These are phyloP conservation scores for Ceratocystis diversiconidia DNA, from an alignment of 2,329 filamentous ascomycete species.

Conservation along the genomic window DNA sequence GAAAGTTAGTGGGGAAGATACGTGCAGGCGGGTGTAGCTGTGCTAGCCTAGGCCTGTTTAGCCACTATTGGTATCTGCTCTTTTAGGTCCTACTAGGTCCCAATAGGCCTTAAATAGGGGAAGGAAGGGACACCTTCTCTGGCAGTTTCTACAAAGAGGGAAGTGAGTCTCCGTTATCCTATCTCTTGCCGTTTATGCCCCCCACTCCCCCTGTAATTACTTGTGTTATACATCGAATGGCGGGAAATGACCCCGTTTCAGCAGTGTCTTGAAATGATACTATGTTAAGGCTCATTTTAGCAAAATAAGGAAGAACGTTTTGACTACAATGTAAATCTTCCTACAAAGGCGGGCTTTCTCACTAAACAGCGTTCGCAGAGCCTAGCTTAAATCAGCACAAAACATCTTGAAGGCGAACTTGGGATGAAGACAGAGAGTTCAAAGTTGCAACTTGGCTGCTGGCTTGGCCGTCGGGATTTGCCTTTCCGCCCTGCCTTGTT, in stretches of 20 bases:
- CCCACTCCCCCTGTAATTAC: not conserved
- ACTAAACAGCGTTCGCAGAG: not conserved
- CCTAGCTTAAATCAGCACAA: not conserved
- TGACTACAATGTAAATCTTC: not conserved
- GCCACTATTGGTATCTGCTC: not conserved
- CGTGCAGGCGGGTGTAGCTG: too few species aligned
- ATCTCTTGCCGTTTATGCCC: too few species aligned
- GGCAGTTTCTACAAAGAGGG: not conserved
- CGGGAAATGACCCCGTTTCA: conserved; percentile 4
- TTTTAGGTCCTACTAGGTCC: not conserved
- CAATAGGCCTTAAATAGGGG: not conserved
- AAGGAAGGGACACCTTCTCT: not conserved
- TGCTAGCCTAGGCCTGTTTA: not conserved
- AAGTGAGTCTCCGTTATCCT: not conserved
- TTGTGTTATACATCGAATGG: not conserved
- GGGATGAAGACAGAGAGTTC: not conserved
- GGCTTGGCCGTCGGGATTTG: not conserved
- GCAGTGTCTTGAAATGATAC: conserved; percentile 5
- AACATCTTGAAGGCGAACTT: not conserved
- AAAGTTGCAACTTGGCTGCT: not conserved
- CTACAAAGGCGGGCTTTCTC: not conserved
- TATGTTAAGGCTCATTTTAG: conserved; percentile 4
- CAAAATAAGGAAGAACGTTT: not conserved
- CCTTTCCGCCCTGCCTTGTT: not conserved
- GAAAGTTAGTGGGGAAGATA: too few species aligned